These are phyloP conservation scores for Phallus indusiatus DNA, from an alignment of 768 basidiomycete genomes.

Conservation along the genomic window DNA sequence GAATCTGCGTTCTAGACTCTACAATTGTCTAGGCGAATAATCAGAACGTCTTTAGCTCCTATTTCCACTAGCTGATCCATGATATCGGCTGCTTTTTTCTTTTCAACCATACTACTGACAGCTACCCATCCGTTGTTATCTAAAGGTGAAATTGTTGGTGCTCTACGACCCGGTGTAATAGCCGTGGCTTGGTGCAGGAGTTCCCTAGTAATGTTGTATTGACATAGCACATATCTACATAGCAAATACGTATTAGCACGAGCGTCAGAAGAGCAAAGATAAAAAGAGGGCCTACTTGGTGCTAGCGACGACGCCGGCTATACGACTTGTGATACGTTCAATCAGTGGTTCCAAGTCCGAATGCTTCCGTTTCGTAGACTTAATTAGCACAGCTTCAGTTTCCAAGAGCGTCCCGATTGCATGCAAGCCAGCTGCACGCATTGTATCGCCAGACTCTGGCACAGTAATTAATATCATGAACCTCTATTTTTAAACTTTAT, in stretches of 20 bases:
- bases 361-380: constrained; percentile 55
- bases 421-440: constrained; percentile 94
- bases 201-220: constrained; percentile 80
- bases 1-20: constrained; percentile 38
- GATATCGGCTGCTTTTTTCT: constrained; percentile 62
- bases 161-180: constrained; percentile 83
- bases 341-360: constrained; percentile 58
- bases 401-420: constrained; percentile 84
- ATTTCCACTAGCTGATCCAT: constrained; percentile 82
- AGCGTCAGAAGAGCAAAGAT: not conserved
- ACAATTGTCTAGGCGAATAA: constrained; percentile 89
- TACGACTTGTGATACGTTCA: constrained; percentile 72
- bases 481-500: not conserved
- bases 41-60: constrained; percentile 87
- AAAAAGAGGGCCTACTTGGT: constrained; percentile 30
- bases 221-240: constrained; percentile 63
- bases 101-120: constrained; percentile 88
- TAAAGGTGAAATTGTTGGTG: constrained; percentile 78
- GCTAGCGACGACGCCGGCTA: constrained; percentile 87
- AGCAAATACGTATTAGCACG: not conserved
- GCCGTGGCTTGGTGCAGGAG: constrained; percentile 48
- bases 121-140: constrained; percentile 85
- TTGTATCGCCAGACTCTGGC: constrained; percentile 95
- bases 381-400: constrained; percentile 90
- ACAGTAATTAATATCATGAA: not conserved